Base-by-base conservation (phyloP, 2,329 filamentous ascomycete genomes). In the Talaromyces albobiverticillius region DNA sequence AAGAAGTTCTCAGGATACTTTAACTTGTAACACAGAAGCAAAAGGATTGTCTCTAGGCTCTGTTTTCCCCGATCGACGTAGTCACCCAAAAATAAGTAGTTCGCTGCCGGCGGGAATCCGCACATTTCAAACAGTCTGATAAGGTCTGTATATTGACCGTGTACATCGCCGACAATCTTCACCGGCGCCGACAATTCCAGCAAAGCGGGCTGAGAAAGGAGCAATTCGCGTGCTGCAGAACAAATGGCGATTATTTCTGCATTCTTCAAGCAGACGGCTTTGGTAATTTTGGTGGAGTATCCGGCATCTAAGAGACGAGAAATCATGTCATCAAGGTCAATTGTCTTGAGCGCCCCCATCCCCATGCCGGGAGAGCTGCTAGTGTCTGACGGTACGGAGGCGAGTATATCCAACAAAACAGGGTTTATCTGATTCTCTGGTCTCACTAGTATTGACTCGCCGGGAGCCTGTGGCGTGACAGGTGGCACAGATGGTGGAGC, bases 111-210 rank as follows among this genome's bases (percentile, higher is more conserved):
- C 7, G 93, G 93, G 67, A 96, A 97, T 4, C 93, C 93, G 68
- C 93, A 96, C 92, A 96, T 96, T 72, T 97, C 93, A 67, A 97
- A 97, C 82, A 97, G 90, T 59, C 93, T 86, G 65, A 97, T 95
- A 49, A 97, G 77, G 71, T 97, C 93, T 10, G 91, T 95, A 71
- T 96, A 97, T 72, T 97, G 93, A 48, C 93, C 93, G 69, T 97
- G 93, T 13, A 97, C 90, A 69, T 97, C 93, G 48, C 93, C 93
- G 25, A 97, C 94, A 65, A 99, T 95, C 77, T 99, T 99, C 67
- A 99, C 94, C 0, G 94, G 93, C 4, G 94, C 90, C 59, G 93
- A 88, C 43, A 99, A 82, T 73, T 99, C 94, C 54, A 99, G 76
- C 22, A 99, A 79, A 1, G 94, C 91, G 3, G 94, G 94, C 68